Conservation (phyloP, 306 rosid species). For the Gynostemma pentaphyllum region DNA sequence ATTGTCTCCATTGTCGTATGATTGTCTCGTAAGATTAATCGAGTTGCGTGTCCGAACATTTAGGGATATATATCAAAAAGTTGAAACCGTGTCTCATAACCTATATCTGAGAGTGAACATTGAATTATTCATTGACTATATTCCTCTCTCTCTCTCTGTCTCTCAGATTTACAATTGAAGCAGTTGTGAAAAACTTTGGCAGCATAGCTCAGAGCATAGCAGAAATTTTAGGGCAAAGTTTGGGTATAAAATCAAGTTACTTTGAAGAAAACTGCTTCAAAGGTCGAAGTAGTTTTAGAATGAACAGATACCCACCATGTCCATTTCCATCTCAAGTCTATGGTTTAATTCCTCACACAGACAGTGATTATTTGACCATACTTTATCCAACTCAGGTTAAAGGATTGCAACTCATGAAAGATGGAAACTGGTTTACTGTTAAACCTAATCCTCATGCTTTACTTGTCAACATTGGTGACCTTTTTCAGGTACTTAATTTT, state of each 20-base stretch:
- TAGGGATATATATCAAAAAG: too few relatives aligned
- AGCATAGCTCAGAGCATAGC: conserved; percentile 34
- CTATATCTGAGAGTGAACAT: too few relatives aligned
- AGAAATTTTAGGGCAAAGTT: conserved; percentile 35
- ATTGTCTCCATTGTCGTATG: too few relatives aligned
- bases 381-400: conserved; percentile 30
- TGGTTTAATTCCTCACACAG: conserved; percentile 57
- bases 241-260: conserved; percentile 29
- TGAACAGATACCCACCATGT: conserved; percentile 66
- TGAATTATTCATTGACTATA: too few relatives aligned
- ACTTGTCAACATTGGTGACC: conserved; percentile 40
- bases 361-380: conserved; percentile 39
- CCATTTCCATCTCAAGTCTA: conserved; percentile 36
- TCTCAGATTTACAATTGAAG: conserved; percentile 33
- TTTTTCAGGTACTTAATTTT: conserved; percentile 64
- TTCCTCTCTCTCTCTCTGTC: too few relatives aligned
- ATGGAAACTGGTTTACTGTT: conserved; percentile 32
- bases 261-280: conserved; percentile 42
- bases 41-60: too few relatives aligned
- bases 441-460: conserved; percentile 43
- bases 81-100: too few relatives aligned
- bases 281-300: conserved; percentile 29
- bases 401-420: conserved; percentile 38
- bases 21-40: too few relatives aligned
- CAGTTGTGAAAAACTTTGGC: conserved; percentile 16